Evolutionary conservation across 1,139 yeast genomes (phyloP), one percentile per base, ranked within the genome.

Genomic region (Candida sanyaensis): DNA sequence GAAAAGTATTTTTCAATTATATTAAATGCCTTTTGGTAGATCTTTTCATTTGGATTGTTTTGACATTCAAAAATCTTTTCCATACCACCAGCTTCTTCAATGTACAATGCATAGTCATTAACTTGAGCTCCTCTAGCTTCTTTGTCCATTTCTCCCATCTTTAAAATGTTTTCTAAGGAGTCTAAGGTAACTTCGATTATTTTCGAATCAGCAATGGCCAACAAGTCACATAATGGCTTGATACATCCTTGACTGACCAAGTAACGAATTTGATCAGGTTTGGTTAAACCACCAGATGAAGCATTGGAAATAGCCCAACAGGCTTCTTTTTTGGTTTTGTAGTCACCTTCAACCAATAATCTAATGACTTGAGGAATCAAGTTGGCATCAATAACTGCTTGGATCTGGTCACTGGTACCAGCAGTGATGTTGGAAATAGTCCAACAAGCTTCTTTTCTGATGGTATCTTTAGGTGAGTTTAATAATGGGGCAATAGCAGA

Each of bases 221-320:
- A 77, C 62, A 95, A 77, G 67, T 93, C 99, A 74, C 99, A 93
- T 62, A 93, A 78, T 41, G 99, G 99, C 73, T 92, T 93, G 70
- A 93, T 92, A 73, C 98, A 91, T 37, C 98, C 99, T 73, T 93
- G 98, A 59, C 78, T 77, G 37, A 93, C 99, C 59, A 93, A 80
- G 70, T 91, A 93, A 59, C 93, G 82, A 59, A 93, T 92, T 68
- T 91, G 97, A 47, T 91, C 97, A 6, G 99, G 98, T 66, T 85
- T 87, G 42, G 87, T 78, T 58, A 91, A 78, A 32, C 97, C 98
- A 60, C 99, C 98, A 17, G 97, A 88, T 17, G 97, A 88, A 40
- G 99, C 99, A 66, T 93, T 93, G 32, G 98, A 91, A 59, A 93
- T 88, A 33, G 98, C 99, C 99, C 99, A 93, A 77, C 99, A 92